Conservation (phyloP, 2,329 filamentous ascomycete genomes). For the Cyphellophora europaea region DNA sequence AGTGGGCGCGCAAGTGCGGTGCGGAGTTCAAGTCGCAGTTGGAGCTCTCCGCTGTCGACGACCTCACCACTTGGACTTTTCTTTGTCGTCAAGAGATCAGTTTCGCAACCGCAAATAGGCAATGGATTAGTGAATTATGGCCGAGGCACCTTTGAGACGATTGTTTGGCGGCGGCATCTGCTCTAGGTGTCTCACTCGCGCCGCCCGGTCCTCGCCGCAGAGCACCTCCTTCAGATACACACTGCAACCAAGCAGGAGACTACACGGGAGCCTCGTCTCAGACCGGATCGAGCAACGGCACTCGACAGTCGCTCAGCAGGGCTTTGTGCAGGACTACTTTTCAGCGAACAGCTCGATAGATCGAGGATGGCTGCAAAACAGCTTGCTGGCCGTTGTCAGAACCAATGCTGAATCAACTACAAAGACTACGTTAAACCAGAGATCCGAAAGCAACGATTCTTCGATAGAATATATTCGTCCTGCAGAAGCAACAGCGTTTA, state of each 20-base stretch:
- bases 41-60: no score
- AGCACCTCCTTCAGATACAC: slow-evolving; percentile 11
- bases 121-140: neutral
- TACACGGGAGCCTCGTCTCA: slow-evolving; percentile 10
- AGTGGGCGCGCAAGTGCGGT: no score
- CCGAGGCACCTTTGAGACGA: slow-evolving; percentile 3
- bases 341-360: slow-evolving; percentile 20
- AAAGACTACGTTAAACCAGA: neutral
- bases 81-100: no score
- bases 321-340: slow-evolving; percentile 19
- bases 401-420: slow-evolving; percentile 7
- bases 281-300: no score
- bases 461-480: neutral
- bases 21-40: no score
- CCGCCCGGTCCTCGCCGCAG: slow-evolving; percentile 5
- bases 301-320: slow-evolving; percentile 5
- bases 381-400: slow-evolving; percentile 15
- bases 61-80: neutral
- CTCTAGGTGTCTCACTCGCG: slow-evolving; percentile 9
- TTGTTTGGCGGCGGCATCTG: slow-evolving; percentile 9
- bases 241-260: slow-evolving; percentile 12
- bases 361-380: slow-evolving; percentile 18
- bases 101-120: no score
- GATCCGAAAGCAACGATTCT: neutral
- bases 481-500: neutral